Conservation (phyloP, 2,329 filamentous ascomycete genomes). For the Diaporthe citri region DNA sequence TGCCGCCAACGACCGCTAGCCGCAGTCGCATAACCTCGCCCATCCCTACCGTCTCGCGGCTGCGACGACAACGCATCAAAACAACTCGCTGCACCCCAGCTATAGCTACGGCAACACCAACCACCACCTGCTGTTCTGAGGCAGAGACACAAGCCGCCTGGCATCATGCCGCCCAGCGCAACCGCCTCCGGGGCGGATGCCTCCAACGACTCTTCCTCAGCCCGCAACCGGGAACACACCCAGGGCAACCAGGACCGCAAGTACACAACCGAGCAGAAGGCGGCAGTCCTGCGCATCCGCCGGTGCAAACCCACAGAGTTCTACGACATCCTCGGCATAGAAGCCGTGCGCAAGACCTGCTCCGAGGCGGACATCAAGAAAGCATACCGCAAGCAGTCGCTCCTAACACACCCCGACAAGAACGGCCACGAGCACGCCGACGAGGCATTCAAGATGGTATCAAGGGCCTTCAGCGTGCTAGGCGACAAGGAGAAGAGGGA, state of each 20-base stretch:
- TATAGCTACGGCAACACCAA: slow-evolving; percentile 17
- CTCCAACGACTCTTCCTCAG: slow-evolving; percentile 50
- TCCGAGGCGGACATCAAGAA: slow-evolving; percentile 94
- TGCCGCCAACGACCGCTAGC: not conserved
- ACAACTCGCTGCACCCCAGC: slow-evolving; percentile 28
- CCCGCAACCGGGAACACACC: slow-evolving; percentile 74
- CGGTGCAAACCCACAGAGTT: slow-evolving; percentile 88
- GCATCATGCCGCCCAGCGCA: slow-evolving; percentile 60
- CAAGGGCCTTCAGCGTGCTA: slow-evolving; percentile 90
- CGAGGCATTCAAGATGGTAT: slow-evolving; percentile 99
- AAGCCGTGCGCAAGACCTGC: slow-evolving; percentile 71
- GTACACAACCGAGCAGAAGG: slow-evolving; percentile 91
- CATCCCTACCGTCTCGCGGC: slow-evolving; percentile 24
- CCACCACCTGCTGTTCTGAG: slow-evolving; percentile 16
- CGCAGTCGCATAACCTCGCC: slow-evolving; percentile 12
- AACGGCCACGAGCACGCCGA: slow-evolving; percentile 96
- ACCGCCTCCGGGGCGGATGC: slow-evolving; percentile 67
- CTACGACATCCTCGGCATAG: slow-evolving; percentile 91
- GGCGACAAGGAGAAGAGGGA: slow-evolving; percentile 94
- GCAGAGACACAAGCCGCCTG: slow-evolving; percentile 10
- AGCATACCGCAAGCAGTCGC: slow-evolving; percentile 92
- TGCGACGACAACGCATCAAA: slow-evolving; percentile 33
- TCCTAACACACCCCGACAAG: slow-evolving; percentile 98
- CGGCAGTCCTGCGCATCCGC: slow-evolving; percentile 89
- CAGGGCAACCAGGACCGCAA: slow-evolving; percentile 82